Base-by-base conservation (phyloP, 2,329 filamentous ascomycete genomes). In the Beauveria scarabaeidicola region DNA sequence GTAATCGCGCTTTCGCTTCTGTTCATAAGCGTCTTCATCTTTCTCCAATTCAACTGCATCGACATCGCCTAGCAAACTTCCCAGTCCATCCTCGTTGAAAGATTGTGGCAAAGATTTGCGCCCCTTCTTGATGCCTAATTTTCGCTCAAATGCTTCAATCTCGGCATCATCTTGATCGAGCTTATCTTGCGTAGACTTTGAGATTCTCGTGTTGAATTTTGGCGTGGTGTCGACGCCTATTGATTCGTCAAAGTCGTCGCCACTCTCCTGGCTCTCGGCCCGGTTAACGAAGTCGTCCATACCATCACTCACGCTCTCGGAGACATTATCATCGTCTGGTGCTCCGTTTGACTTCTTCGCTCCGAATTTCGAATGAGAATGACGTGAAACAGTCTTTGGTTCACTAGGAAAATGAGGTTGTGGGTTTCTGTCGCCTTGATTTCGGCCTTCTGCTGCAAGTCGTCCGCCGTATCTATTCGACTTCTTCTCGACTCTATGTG, bases 101-200 rank as follows among this genome's bases (percentile, higher is more conserved):
- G 85, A 79, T 64, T 89, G 87, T 0, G 87, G 86, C 5, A 90
- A 72, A 36, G 83, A 86, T 68, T 91, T 95, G 62, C 87, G 88
- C 25, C 85, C 84, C 69, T 87, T 90, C 64, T 81, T 86, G 38
- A 97, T 81, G 0, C 94, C 93, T 3, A 99, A 76, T 68, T 90
- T 95, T 71, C 87, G 91, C 75, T 99, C 94, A 36, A 97, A 77
- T 3, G 86, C 86, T 21, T 88, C 87, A 65, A 99, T 97, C 66
- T 96, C 91, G 2, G 86, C 89, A 68, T 97, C 91, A 61, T 99
- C 93, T 62, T 90, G 79, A 0, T 83, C 86, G 5, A 97, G 76
- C 65, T 82, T 84, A 3, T 86, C 81, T 68, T 80, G 83, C n/a
- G 85, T 69, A 21, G 64, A 64, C 52, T 70, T 74, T 6, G 75